Percentiles rank a stretch among this genome's conserved stretches.
These are phyloP conservation scores for Pyrenophora seminiperda DNA, from an alignment of 2,329 filamentous ascomycete genomes.

Conservation along the genomic window DNA sequence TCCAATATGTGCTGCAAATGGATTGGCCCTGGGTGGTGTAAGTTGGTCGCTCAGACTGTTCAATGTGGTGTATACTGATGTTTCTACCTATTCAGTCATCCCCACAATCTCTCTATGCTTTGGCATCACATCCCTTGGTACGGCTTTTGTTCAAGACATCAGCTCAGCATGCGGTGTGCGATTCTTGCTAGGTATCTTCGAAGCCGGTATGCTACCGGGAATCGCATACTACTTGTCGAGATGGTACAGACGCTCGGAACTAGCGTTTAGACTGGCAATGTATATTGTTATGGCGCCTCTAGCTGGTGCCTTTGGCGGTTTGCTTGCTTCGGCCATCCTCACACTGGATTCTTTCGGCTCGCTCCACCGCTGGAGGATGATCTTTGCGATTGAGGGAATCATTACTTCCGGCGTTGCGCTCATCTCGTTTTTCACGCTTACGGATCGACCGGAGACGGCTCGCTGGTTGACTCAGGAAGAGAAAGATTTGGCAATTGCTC, in stretches of 20 bases:
- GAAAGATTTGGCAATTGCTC: constrained; percentile 68
- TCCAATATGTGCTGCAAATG: constrained; percentile 71
- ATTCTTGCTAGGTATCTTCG: constrained; percentile 69
- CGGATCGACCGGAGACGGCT: constrained; percentile 71
- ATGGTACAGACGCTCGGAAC: constrained; percentile 73
- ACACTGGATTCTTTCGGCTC: constrained; percentile 63
- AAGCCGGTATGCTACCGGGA: constrained; percentile 75
- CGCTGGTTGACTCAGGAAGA: constrained; percentile 69
- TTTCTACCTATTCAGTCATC: constrained; percentile 49
- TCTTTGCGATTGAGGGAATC: constrained; percentile 73
- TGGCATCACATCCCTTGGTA: constrained; percentile 66
- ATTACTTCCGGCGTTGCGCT: constrained; percentile 64
- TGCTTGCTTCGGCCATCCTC: constrained; percentile 67
- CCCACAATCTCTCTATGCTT: constrained; percentile 67
- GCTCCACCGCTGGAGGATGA: constrained; percentile 68
- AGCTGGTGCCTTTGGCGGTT: constrained; percentile 72
- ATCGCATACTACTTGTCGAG: constrained; percentile 75
- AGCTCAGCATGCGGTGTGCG: constrained; percentile 63
- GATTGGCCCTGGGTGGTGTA: constrained; percentile 71
- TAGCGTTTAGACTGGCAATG: constrained; percentile 69
- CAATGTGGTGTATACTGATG: too few species aligned
- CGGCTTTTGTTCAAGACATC: constrained; percentile 66
- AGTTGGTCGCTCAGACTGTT: background rate
- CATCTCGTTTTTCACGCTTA: constrained; percentile 67
- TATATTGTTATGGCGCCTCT: constrained; percentile 74